Percentiles rank a stretch among this genome's conserved stretches.
These are phyloP conservation scores for Hypoxylon sp. DNA, from an alignment of 2,329 filamentous ascomycete species.

Conservation along the genomic window DNA sequence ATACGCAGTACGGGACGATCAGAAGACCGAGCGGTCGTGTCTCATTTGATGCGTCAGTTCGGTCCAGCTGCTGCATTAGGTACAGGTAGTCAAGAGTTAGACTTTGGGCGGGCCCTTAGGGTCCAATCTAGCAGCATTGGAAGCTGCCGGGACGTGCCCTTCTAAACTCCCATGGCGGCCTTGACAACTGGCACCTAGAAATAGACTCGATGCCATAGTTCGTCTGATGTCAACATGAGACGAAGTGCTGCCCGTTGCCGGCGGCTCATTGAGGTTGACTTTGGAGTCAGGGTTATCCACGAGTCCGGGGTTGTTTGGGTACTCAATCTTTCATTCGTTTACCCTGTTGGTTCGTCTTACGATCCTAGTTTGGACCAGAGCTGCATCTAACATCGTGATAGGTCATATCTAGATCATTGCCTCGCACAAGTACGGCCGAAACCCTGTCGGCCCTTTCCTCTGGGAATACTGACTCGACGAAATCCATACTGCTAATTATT, in stretches of 20 bases:
- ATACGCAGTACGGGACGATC: constrained; percentile 6
- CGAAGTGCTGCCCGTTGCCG: constrained; percentile 26
- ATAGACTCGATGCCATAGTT: constrained; percentile 28
- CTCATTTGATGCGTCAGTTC: constrained; percentile 17
- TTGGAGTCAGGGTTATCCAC: constrained; percentile 22
- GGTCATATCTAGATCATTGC: constrained; percentile 38
- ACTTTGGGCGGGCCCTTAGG: constrained; percentile 29
- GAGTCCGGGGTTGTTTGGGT: constrained; percentile 19
- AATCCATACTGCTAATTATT: constrained; percentile 19
- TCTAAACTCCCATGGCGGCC: constrained; percentile 23
- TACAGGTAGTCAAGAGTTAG: constrained; percentile 16
- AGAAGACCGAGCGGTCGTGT: constrained; percentile 2
- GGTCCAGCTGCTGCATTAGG: neutral
- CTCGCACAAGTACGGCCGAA: constrained; percentile 42
- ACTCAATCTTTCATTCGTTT: neutral
- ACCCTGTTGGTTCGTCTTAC: constrained; percentile 23
- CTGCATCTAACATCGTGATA: constrained; percentile 38
- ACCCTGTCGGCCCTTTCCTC: constrained; percentile 41
- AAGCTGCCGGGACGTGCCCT: constrained; percentile 13
- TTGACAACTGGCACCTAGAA: constrained; percentile 37
- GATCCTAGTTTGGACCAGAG: constrained; percentile 25
- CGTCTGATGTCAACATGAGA: constrained; percentile 44
- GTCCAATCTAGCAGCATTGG: constrained; percentile 16
- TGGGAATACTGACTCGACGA: constrained; percentile 44
- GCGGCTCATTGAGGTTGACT: constrained; percentile 31